A percentile compares a stretch with the other conserved stretches of the same genome.
Conservation (phyloP, 2,329 filamentous ascomycete species). For the Aspergillus puulaauensis region DNA sequence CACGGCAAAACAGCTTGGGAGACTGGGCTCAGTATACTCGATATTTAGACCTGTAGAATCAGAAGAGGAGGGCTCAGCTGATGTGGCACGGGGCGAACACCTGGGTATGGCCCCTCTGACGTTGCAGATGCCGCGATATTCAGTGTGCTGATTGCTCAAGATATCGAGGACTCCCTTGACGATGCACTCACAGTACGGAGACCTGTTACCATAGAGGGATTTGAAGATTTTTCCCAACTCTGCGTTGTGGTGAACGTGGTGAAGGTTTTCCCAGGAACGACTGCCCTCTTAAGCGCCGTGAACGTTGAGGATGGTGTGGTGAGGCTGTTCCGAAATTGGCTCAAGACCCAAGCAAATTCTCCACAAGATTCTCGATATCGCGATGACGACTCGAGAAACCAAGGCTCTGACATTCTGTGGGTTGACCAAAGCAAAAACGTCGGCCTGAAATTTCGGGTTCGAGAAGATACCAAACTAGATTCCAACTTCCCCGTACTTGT, state of each 20-base stretch:
- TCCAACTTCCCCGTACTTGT: conserved; percentile 55
- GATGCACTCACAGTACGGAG: conserved; percentile 50
- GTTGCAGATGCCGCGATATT: conserved; percentile 1
- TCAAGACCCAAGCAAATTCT: conserved; percentile 47
- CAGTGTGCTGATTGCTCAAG: conserved; percentile 13
- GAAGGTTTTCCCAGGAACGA: conserved; percentile 60
- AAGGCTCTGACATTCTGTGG: conserved; percentile 61
- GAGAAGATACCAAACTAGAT: conserved; percentile 48
- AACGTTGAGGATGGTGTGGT: conserved; percentile 68
- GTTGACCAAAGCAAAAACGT: conserved; percentile 62
- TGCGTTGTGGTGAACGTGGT: conserved; percentile 68
- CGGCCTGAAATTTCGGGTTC: conserved; percentile 67
- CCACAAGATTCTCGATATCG: background rate
- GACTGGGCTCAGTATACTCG: conserved; percentile 63
- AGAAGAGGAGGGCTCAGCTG: conserved; percentile 38
- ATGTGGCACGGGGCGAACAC: background rate
- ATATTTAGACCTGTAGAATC: conserved; percentile 67
- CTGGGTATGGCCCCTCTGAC: background rate
- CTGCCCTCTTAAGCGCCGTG: conserved; percentile 64
- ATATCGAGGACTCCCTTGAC: background rate
- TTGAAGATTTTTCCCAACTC: conserved; percentile 73
- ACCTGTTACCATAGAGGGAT: conserved; percentile 64
- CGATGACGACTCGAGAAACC: conserved; percentile 16
- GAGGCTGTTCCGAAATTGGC: conserved; percentile 72
- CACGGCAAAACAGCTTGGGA: conserved; percentile 37